Base-by-base conservation (phyloP, 1,284 basidiomycete species). In the Agaricales sp. region DNA sequence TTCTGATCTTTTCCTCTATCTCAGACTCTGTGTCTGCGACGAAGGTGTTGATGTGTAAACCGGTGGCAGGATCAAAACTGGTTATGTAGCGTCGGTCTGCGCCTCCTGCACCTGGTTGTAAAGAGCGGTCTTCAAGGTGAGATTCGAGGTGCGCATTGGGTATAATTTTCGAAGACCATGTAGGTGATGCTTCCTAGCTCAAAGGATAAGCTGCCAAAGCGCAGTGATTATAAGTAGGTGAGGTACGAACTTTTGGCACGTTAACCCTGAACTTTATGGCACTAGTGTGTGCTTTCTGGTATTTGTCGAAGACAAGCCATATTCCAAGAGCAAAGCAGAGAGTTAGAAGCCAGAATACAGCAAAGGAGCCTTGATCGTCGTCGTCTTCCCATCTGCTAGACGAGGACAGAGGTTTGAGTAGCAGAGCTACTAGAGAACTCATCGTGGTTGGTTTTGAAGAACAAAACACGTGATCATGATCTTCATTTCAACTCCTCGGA, bases 61-160 rank as follows among this genome's bases (percentile, higher is more conserved):
- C 86, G 3, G 90, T 95, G 3, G 92, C 82, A 6, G 94, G 94
- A 63, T 97, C 94, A 59, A 83, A 97, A 64, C 85, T 85, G 1
- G 91, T 93, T 50, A 98, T 86, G 58, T 86, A 90, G 51, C 78
- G 71, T 43, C 77, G 64, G 25, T 71, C 75, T n/a, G 67, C 64
- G 2, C 74, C 66, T 19, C 68, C 64, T 39, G 74, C 59, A 2
- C 68, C 61, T 4, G 82, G 78, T 37, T 73, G 61, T 20, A 90
- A 66, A n/a, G 74, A 70, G 2, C 68, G 63, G 54, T 80, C 71
- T 3, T 69, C 66, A 30, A 76, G 60, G 63, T 92, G 86, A 0
- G 85, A 80, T 53, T 73, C 70, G 41, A 88, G 67, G 49, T 67
- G 66, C 3, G 87, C 75, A 37, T 82, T 68, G 16, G 63, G 61